Conservation (phyloP, 257 asterid species). For the Solanum sitiens region DNA sequence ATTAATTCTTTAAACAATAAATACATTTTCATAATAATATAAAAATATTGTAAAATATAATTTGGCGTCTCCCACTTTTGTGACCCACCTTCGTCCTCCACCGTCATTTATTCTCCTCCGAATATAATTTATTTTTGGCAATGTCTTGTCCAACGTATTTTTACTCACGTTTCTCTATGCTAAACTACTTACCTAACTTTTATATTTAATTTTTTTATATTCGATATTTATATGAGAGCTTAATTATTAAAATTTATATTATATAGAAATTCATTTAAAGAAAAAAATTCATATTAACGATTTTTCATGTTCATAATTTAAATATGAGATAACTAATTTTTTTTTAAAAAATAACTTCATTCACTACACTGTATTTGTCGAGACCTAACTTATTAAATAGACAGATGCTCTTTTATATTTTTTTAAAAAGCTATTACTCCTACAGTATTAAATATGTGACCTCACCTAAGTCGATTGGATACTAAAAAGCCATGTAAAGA, state of each 20-base stretch:
- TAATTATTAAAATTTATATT: too few species aligned
- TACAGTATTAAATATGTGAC: not conserved
- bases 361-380: too few species aligned
- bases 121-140: not conserved
- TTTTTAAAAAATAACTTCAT: rapidly evolving
- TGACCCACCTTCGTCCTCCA: not conserved
- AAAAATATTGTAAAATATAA: not conserved
- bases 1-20: not conserved
- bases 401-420: not conserved
- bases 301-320: too few species aligned
- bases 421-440: not conserved
- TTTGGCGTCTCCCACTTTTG: not conserved
- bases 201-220: too few species aligned
- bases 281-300: too few species aligned
- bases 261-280: too few species aligned
- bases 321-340: too few species aligned
- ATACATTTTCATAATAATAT: not conserved
- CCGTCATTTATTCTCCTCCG: not conserved
- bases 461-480: not conserved
- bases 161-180: not conserved
- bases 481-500: not conserved
- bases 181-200: not conserved
- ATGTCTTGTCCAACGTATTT: not conserved
- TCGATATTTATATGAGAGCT: too few species aligned
- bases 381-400: not conserved